phyloP scores from a whole-genome alignment of 169 alveolate species.

The Pseudocohnilembus persalinus region DNA sequence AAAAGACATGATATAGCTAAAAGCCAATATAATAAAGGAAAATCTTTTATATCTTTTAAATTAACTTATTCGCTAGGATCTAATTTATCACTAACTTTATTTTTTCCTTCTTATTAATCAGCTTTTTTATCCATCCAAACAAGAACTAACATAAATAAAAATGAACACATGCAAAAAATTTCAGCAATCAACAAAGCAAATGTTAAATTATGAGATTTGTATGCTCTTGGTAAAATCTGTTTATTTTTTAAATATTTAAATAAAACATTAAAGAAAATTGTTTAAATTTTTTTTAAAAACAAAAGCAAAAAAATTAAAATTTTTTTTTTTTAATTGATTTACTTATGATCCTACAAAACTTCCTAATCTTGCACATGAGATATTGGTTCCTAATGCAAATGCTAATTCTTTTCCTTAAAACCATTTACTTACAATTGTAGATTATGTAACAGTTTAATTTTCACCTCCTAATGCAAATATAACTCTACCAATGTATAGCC shows the following conservation, averaged over 20 bases:
- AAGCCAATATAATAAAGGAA: constrained; percentile 7
- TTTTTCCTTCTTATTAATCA: constrained; percentile 33
- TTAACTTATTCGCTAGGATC: neutral
- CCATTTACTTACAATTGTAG: constrained; percentile 46
- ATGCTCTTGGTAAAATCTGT: too few species aligned
- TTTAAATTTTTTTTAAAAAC: too few species aligned
- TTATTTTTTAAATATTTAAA: too few species aligned
- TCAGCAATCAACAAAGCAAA: constrained; percentile 26
- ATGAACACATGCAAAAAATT: constrained; percentile 19
- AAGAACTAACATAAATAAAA: constrained; percentile 15
- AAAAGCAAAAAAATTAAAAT: too few species aligned
- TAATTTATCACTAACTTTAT: neutral
- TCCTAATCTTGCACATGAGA: constrained; percentile 40
- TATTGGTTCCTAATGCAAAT: constrained; percentile 42
- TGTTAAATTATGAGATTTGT: constrained; percentile 13
- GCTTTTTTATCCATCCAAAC: constrained; percentile 24
- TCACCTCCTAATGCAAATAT: constrained; percentile 51
- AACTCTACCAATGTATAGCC: constrained; percentile 29
- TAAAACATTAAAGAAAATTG: too few species aligned
- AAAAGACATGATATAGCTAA: constrained; percentile 12
- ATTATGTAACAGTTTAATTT: constrained; percentile 40
- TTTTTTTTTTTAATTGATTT: too few species aligned
- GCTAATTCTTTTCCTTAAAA: constrained; percentile 46
- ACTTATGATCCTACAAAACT: constrained; percentile 25
- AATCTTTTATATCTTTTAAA: neutral